These are phyloP conservation scores for Combretum micranthum DNA, from an alignment of 345 rosid species.

Conservation along the genomic window DNA sequence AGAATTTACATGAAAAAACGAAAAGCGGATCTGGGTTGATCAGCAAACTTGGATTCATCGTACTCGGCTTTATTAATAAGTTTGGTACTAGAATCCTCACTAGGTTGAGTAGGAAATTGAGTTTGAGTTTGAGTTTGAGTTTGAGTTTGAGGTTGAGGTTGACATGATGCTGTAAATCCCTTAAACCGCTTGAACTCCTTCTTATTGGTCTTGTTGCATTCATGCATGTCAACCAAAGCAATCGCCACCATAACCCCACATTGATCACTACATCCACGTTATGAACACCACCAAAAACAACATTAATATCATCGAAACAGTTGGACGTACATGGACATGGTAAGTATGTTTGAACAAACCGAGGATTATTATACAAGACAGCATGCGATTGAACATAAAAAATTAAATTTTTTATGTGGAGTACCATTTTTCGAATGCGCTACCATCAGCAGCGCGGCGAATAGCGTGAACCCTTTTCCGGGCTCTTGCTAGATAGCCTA, in stretches of 20 bases:
- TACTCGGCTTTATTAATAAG: background rate
- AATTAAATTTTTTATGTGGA: no score
- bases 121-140: no score
- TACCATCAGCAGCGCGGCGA: slow-evolving; percentile 74
- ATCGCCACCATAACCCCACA: slow-evolving; percentile 57
- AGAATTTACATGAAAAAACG: slow-evolving; percentile 55
- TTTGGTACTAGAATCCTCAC: no score
- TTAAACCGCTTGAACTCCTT: slow-evolving; percentile 58
- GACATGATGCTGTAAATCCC: no score
- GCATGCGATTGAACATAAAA: no score
- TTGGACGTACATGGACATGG: no score
- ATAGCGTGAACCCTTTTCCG: slow-evolving; percentile 66
- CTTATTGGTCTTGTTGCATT: slow-evolving; percentile 33
- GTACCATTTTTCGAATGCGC: slow-evolving; percentile 76
- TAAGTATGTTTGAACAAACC: no score
- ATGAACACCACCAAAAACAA: background rate
- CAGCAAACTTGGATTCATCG: slow-evolving; percentile 17
- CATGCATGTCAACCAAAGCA: slow-evolving; percentile 75
- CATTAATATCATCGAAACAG: background rate
- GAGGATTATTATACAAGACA: no score
- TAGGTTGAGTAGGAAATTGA: no score
- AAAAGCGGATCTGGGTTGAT: slow-evolving; percentile 73
- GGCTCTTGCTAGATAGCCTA: slow-evolving; percentile 33
- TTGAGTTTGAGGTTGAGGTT: no score
- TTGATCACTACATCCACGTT: slow-evolving; percentile 26